These are phyloP conservation scores for Aegilops umbellulata DNA, from an alignment of 176 grass and related monocot species.

Conservation along the genomic window DNA sequence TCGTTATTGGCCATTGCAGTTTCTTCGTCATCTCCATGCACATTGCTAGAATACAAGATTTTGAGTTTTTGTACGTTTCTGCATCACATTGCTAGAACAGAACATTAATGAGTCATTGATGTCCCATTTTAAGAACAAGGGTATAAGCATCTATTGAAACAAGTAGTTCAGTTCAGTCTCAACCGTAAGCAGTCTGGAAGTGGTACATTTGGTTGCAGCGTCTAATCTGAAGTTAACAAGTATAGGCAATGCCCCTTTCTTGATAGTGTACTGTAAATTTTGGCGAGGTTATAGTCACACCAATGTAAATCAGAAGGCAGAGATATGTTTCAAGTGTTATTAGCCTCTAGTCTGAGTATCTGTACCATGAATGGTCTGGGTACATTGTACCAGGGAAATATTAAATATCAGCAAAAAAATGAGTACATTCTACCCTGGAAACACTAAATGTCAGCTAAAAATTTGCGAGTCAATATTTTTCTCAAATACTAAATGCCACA, in stretches of 20 bases:
- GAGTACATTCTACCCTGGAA: too few relatives aligned
- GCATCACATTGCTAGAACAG: background rate
- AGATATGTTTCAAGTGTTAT: constrained; percentile 34
- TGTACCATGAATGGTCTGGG: background rate
- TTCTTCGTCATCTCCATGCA: background rate
- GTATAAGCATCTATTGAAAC: background rate
- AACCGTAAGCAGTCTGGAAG: background rate
- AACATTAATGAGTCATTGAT: constrained; percentile 14
- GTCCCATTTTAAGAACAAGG: constrained; percentile 8
- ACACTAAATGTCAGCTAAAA: background rate
- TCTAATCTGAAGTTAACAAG: background rate
- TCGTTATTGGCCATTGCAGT: background rate
- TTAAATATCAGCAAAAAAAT: too few relatives aligned
- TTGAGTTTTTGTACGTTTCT: background rate
- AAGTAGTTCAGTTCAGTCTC: background rate
- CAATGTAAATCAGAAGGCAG: constrained; percentile 9
- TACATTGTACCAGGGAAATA: background rate
- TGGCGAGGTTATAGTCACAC: background rate
- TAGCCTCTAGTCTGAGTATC: background rate
- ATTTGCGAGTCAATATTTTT: too few relatives aligned
- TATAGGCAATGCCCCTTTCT: constrained; percentile 26
- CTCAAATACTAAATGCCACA: background rate
- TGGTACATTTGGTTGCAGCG: background rate
- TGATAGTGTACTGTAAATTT: constrained; percentile 19
- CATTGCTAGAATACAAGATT: background rate